Conservation (phyloP, 192 early-diverging fungal genomes). For the Helicostylum pulchrum region DNA sequence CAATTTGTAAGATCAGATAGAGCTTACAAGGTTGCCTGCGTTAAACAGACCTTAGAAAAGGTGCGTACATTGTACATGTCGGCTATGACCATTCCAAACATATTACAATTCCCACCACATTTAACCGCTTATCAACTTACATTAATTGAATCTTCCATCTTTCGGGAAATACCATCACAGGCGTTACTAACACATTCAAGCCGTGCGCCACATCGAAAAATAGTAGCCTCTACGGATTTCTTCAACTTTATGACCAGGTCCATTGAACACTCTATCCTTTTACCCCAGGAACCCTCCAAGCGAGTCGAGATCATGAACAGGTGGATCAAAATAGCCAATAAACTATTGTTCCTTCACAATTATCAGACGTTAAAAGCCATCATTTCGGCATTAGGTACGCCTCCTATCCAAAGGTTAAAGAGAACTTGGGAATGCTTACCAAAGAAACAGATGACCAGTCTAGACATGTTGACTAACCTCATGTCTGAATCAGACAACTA, state of each 20-base stretch:
- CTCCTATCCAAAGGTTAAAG: constrained; percentile 65
- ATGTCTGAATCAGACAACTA: constrained; percentile 73
- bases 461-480: constrained; percentile 51
- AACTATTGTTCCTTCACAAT: constrained; percentile 58
- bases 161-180: constrained; percentile 55
- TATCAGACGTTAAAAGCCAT: constrained; percentile 73
- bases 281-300: constrained; percentile 51
- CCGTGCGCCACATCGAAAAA: constrained; percentile 52
- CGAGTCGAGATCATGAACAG: constrained; percentile 59
- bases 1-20: neutral
- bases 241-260: constrained; percentile 79
- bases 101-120: constrained; percentile 58
- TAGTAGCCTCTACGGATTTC: constrained; percentile 68
- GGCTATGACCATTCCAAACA: constrained; percentile 48
- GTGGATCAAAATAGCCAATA: constrained; percentile 68
- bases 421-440: constrained; percentile 72
- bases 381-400: constrained; percentile 62
- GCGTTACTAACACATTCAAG: constrained; percentile 62
- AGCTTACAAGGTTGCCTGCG: constrained; percentile 16
- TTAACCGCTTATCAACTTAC: constrained; percentile 68
- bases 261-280: constrained; percentile 69
- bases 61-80: constrained; percentile 49
- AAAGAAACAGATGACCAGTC: constrained; percentile 53
- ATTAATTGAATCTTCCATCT: constrained; percentile 67
- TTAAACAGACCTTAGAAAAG: constrained; percentile 45